A percentile compares a stretch with the other conserved stretches of the same genome.
Evolutionary conservation across 2,329 filamentous ascomycete genomes (phyloP).

Genomic region (Pyrenochaeta sp.): DNA sequence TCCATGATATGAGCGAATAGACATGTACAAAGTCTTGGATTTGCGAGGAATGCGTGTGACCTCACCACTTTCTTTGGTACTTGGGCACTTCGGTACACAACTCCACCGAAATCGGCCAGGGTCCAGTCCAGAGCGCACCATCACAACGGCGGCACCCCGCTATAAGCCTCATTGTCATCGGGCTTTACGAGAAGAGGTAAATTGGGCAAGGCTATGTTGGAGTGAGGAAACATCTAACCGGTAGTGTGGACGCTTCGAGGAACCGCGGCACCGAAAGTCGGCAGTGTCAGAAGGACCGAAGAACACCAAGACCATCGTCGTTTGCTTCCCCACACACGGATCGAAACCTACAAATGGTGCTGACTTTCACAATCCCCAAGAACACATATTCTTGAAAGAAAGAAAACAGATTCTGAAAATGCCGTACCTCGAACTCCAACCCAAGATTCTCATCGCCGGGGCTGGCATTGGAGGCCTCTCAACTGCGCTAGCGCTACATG

Average conservation of each 20-base stretch:
- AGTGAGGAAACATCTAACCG: neutral
- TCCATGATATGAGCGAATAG: no score
- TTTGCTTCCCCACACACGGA: neutral
- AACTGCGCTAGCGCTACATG: slow-evolving; percentile 73
- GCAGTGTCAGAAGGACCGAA: slow-evolving; percentile 4
- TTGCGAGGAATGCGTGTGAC: no score
- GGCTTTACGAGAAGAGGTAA: neutral
- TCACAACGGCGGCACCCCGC: no score
- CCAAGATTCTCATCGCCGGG: slow-evolving; percentile 37
- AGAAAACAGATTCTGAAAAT: slow-evolving; percentile 17
- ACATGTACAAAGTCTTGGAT: no score
- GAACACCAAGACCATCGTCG: neutral
- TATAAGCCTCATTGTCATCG: no score
- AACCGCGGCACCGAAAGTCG: slow-evolving; percentile 13
- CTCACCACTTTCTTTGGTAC: no score
- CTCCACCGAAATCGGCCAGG: no score
- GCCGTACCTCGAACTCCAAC: slow-evolving; percentile 28
- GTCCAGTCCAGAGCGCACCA: neutral
- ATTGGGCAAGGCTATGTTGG: neutral
- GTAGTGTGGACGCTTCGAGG: neutral
- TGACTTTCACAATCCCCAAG: no score
- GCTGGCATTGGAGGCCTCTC: slow-evolving; percentile 79
- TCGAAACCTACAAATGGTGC: no score
- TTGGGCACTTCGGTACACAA: no score
- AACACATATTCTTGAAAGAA: no score